These are phyloP conservation scores for Viridothelium virens DNA, from an alignment of 495 filamentous ascomycete species.

Conservation along the genomic window DNA sequence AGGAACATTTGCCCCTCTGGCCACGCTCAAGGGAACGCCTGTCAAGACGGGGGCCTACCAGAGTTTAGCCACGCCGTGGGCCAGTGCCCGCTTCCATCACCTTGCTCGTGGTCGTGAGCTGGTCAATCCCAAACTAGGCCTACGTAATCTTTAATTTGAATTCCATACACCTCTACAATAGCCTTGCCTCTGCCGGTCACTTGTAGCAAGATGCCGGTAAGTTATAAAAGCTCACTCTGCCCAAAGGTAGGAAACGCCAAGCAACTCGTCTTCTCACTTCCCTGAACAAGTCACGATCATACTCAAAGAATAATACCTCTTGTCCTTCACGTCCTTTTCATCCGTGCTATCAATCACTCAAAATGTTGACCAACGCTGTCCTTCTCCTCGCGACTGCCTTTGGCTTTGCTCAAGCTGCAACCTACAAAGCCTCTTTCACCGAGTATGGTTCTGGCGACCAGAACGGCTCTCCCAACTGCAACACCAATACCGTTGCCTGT, in stretches of 20 bases:
- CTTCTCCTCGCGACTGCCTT: slow-evolving; percentile 15
- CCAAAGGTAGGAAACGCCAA: background rate
- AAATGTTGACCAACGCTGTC: slow-evolving; percentile 20
- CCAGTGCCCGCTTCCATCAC: background rate
- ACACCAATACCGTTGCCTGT: slow-evolving; percentile 22
- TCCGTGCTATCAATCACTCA: background rate
- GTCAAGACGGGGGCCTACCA: background rate
- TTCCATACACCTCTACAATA: background rate
- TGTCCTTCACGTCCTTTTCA: background rate
- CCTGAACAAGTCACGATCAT: background rate
- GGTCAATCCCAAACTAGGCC: background rate
- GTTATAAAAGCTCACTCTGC: background rate
- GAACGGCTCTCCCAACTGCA: slow-evolving; percentile 19
- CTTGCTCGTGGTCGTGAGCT: background rate
- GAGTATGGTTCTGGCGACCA: slow-evolving; percentile 24
- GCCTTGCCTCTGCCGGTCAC: background rate
- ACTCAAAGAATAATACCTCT: background rate
- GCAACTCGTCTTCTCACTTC: background rate
- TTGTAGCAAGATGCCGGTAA: background rate
- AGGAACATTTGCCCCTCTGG: background rate
- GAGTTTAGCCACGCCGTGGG: background rate
- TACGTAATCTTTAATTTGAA: slow-evolving; percentile 5
- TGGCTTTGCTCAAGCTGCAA: background rate
- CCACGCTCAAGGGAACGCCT: background rate
- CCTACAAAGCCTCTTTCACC: slow-evolving; percentile 27